Base-by-base conservation (phyloP, 202 grass and related monocot genomes). In the Carex sylvatica region DNA sequence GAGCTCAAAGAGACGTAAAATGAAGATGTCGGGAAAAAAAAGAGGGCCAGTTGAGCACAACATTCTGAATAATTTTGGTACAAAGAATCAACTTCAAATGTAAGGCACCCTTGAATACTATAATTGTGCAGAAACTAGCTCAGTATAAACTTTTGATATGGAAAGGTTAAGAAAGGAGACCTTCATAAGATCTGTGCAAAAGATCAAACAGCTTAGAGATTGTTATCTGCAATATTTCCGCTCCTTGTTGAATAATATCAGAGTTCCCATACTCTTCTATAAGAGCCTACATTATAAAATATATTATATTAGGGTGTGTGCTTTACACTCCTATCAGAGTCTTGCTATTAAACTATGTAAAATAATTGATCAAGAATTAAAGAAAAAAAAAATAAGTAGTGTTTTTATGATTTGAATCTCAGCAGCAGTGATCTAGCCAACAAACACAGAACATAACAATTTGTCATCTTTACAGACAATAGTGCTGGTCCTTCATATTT, bases 191-290 rank as follows among this genome's bases (percentile, higher is more conserved):
- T 83, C 35, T 80, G 49, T 82, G 73, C 85, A 99, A 55, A 78
- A 87, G 80, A 86, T 92, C 65, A 85, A 93, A 99, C 69, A 90
- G 80, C 89, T 90, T 99, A 61, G 83, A 64, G 59, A 99, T 58
- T 84, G 83, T 88, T 85, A 38, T 98, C 51, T 64, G 80, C 61
- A 92, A 87, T 77, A 99, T 73, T 88, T 99, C 84, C 22, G 79
- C 83, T 86, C 84, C 91, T 85, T 95, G 92, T 68, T 82, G 81
- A 82, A 91, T 71, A 70, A 90, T 91, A 82, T 92, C 85, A 15
- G 77, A 74, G 0, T 87, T 86, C 73, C 87, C 87, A 82, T 99
- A 92, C 93, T 84, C 89, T 31, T 87, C 86, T 87, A 86, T 73
- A 62, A 99, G 79, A 86, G 53, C 91, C 93, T 99, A 82, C n/a